Percentiles rank a stretch among this genome's conserved stretches.
These are phyloP conservation scores for Lasiodiplodia theobromae DNA, from an alignment of 2,329 filamentous ascomycete species.

Conservation along the genomic window DNA sequence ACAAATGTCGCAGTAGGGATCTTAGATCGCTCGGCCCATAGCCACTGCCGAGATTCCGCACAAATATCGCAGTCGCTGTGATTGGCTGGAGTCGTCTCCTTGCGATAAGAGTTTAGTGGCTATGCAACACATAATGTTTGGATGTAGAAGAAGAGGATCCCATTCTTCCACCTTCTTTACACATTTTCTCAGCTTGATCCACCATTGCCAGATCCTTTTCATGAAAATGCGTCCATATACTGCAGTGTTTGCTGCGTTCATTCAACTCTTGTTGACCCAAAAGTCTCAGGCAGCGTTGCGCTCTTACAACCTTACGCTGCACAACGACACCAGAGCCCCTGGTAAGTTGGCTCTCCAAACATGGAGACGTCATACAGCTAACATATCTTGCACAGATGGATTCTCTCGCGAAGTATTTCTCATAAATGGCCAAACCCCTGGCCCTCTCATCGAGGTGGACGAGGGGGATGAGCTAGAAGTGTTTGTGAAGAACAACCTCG, in stretches of 20 bases:
- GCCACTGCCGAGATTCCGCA: not conserved
- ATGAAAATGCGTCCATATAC: not conserved
- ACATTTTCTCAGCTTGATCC: too few relatives aligned
- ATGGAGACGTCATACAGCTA: not conserved
- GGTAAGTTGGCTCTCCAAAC: not conserved
- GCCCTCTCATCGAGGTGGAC: constrained; percentile 49
- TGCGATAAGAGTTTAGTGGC: not conserved
- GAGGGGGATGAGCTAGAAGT: constrained; percentile 75
- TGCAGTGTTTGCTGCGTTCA: not conserved
- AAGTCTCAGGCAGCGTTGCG: not conserved
- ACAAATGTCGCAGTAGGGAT: not conserved
- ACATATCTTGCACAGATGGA: constrained; percentile 55
- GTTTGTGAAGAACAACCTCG: constrained; percentile 66
- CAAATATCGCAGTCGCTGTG: not conserved
- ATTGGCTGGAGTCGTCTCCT: not conserved
- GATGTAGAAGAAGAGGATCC: not conserved
- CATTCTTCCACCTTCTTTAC: not conserved
- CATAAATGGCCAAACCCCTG: constrained; percentile 50
- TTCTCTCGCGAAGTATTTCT: constrained; percentile 50
- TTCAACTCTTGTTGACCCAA: not conserved
- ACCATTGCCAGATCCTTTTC: too few relatives aligned
- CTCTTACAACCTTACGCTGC: not conserved
- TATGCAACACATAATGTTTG: not conserved
- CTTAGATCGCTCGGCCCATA: not conserved
- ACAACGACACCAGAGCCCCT: not conserved